Evolutionary conservation across 306 rosid species (phyloP).

Genomic region (Pueraria montana): DNA sequence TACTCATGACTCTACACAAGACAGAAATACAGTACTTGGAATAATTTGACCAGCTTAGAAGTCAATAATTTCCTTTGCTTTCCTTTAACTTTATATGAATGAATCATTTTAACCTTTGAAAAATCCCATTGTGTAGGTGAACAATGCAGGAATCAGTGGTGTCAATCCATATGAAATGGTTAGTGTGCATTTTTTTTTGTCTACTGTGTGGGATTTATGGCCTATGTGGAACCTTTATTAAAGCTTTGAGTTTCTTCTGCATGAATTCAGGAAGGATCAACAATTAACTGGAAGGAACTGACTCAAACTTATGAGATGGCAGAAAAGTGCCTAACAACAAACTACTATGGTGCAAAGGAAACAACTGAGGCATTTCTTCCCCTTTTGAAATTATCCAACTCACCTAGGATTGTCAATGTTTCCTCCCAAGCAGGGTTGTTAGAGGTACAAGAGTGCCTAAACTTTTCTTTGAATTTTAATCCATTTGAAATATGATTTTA

Average conservation of each 20-base stretch:
- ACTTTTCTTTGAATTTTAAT: neutral
- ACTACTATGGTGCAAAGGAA: constrained; percentile 49
- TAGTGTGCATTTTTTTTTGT: constrained; percentile 11
- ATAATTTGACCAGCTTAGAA: neutral
- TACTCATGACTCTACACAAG: neutral
- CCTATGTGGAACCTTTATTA: neutral
- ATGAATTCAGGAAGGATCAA: constrained; percentile 26
- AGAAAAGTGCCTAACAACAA: constrained; percentile 43
- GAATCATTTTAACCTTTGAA: neutral
- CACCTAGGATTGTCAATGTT: constrained; percentile 55
- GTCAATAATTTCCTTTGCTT: neutral
- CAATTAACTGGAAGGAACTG: neutral
- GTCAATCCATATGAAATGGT: constrained; percentile 39
- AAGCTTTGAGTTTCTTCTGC: neutral
- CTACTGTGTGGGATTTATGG: neutral
- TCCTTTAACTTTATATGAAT: constrained; percentile 8
- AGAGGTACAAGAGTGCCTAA: constrained; percentile 35
- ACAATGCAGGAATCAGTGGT: constrained; percentile 52
- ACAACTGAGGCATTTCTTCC: constrained; percentile 50
- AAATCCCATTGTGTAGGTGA: constrained; percentile 44
- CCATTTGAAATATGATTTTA: neutral
- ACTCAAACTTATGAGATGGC: constrained; percentile 43
- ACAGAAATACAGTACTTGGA: neutral
- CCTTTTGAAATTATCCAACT: constrained; percentile 44
- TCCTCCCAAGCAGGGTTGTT: constrained; percentile 46